phyloP scores from a whole-genome alignment of 306 rosid genomes.

The Hippophae tibetana region DNA sequence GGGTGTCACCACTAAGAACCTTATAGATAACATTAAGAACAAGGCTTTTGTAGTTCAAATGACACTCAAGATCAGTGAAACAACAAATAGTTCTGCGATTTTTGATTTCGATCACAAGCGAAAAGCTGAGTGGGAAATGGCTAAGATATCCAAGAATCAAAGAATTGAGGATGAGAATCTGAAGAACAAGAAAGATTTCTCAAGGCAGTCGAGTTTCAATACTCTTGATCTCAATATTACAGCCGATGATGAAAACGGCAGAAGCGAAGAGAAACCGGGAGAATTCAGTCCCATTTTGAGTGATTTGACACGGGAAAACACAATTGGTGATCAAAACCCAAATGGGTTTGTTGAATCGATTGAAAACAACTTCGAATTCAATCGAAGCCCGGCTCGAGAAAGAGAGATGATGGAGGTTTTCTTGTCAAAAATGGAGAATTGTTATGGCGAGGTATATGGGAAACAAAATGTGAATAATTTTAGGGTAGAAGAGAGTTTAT shows the following conservation, averaged over 20 bases:
- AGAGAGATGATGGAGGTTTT: conserved; percentile 43
- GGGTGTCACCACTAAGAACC: conserved; percentile 21
- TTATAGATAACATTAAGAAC: conserved; percentile 20
- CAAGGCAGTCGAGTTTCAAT: conserved; percentile 66
- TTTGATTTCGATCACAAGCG: conserved; percentile 51
- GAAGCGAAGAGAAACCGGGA: conserved; percentile 27
- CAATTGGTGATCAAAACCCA: conserved; percentile 25
- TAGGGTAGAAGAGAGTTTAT: conserved; percentile 62
- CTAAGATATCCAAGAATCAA: conserved; percentile 29
- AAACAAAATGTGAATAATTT: conserved; percentile 34
- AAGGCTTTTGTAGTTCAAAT: conserved; percentile 40
- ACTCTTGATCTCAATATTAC: conserved; percentile 69
- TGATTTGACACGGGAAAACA: conserved; percentile 52
- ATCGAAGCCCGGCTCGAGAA: conserved; percentile 39
- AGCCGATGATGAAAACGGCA: conserved; percentile 44
- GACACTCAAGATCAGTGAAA: conserved; percentile 43
- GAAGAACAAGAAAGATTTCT: conserved; percentile 29
- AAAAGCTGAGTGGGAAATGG: conserved; percentile 51
- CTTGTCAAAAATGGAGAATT: conserved; percentile 37
- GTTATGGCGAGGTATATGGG: conserved; percentile 47
- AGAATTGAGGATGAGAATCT: conserved; percentile 37
- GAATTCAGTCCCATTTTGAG: conserved; percentile 46
- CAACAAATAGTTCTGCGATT: conserved; percentile 13
- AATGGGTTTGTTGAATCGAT: conserved; percentile 42
- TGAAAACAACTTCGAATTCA: conserved; percentile 40